Evolutionary conservation across 495 filamentous ascomycete species (phyloP).

Genomic region (Parathielavia hyrcaniae): DNA sequence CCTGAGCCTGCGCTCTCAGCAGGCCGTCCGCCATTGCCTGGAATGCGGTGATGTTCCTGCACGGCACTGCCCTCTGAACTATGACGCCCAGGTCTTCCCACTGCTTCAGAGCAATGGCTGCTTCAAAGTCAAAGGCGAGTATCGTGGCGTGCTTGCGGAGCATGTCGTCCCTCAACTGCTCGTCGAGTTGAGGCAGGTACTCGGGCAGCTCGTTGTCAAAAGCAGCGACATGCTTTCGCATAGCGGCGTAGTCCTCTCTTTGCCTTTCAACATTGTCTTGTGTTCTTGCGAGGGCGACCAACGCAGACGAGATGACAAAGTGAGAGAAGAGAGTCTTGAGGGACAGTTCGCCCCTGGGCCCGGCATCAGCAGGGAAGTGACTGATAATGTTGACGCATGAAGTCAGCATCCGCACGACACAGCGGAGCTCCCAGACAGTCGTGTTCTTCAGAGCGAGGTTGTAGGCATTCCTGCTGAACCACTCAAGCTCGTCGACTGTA

Average conservation of each 20-base stretch:
- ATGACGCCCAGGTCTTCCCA: slow-evolving; percentile 62
- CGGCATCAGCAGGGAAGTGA: slow-evolving; percentile 50
- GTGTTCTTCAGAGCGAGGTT: slow-evolving; percentile 62
- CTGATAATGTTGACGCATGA: slow-evolving; percentile 57
- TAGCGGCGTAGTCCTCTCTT: slow-evolving; percentile 53
- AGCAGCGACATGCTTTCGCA: slow-evolving; percentile 49
- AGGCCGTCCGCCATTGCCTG: slow-evolving; percentile 57
- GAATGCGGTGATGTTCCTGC: slow-evolving; percentile 35
- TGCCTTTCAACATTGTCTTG: slow-evolving; percentile 56
- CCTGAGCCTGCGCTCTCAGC: slow-evolving; percentile 50
- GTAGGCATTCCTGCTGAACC: slow-evolving; percentile 75
- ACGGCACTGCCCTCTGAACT: slow-evolving; percentile 47
- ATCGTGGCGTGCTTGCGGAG: slow-evolving; percentile 55
- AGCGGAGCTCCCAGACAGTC: slow-evolving; percentile 46
- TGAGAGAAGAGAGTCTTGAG: slow-evolving; percentile 60
- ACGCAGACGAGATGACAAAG: slow-evolving; percentile 58
- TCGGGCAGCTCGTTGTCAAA: slow-evolving; percentile 46
- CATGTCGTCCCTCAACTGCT: slow-evolving; percentile 47
- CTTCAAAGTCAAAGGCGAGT: slow-evolving; percentile 70
- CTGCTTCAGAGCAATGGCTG: slow-evolving; percentile 55
- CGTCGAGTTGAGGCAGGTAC: slow-evolving; percentile 38
- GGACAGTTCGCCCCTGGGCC: slow-evolving; percentile 43
- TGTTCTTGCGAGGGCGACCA: slow-evolving; percentile 55
- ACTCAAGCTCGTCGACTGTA: slow-evolving; percentile 60
- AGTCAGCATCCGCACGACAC: slow-evolving; percentile 51